Evolutionary conservation across 495 filamentous ascomycete species (phyloP).

Genomic region (Aspergillus cristatus): DNA sequence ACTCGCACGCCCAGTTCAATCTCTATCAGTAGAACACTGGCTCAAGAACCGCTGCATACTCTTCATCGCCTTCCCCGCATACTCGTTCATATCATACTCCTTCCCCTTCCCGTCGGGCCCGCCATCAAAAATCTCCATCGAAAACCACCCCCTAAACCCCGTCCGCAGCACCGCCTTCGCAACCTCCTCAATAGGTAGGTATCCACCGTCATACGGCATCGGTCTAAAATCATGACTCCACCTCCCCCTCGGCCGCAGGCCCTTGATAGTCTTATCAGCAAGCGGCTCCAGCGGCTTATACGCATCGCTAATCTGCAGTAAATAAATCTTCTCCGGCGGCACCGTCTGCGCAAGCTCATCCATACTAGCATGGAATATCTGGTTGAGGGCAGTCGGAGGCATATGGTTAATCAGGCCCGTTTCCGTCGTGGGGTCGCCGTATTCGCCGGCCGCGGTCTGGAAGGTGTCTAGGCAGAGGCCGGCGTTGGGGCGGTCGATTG

Average conservation of each 20-base stretch:
- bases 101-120: constrained; percentile 48
- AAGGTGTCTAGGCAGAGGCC: constrained; percentile 79
- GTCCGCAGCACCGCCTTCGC: constrained; percentile 58
- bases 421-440: constrained; percentile 60
- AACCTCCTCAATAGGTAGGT: constrained; percentile 60
- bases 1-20: too few species aligned
- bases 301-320: constrained; percentile 74
- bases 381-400: constrained; percentile 32
- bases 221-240: constrained; percentile 71
- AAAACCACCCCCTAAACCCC: constrained; percentile 65
- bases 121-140: constrained; percentile 69
- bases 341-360: constrained; percentile 44
- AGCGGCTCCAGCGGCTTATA: constrained; percentile 51
- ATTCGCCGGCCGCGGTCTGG: constrained; percentile 68
- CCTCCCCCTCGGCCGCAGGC: constrained; percentile 47
- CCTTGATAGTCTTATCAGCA: constrained; percentile 30
- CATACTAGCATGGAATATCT: constrained; percentile 44
- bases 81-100: constrained; percentile 49
- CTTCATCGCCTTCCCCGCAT: constrained; percentile 51
- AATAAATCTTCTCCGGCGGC: constrained; percentile 62
- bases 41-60: constrained; percentile 43
- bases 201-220: constrained; percentile 62
- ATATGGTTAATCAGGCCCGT: constrained; percentile 48
- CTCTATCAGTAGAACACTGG: background rate
- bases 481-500: constrained; percentile 53